phyloP scores from a whole-genome alignment of 78 protist species.

The Emiliania huxleyi region DNA sequence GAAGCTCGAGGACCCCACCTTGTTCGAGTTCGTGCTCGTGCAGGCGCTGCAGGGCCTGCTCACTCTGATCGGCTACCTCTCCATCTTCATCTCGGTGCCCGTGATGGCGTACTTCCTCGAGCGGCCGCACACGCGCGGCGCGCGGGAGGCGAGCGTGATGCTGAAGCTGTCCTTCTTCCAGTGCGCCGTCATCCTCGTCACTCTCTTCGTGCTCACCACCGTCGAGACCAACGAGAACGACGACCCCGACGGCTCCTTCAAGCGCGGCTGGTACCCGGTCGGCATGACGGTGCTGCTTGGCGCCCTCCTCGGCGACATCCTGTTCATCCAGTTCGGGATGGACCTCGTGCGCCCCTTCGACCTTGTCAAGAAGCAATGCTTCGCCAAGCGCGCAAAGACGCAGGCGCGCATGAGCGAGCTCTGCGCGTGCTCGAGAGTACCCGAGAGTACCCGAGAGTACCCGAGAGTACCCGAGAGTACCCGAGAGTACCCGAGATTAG shows the following conservation, averaged over 20 bases:
- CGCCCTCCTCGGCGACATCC: neutral
- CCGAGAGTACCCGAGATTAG: no score
- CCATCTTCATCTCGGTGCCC: neutral
- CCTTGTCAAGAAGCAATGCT: neutral
- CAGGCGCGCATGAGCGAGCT: neutral
- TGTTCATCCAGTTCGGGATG: neutral
- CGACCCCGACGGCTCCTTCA: neutral
- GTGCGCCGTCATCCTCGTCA: neutral
- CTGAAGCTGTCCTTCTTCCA: neutral
- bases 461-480: no score
- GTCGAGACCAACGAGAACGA: neutral
- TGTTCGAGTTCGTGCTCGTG: neutral
- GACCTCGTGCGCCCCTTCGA: neutral
- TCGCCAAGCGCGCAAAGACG: neutral
- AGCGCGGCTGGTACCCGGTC: neutral
- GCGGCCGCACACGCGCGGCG: neutral
- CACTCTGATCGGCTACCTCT: neutral
- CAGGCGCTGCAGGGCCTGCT: neutral
- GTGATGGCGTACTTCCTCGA: neutral
- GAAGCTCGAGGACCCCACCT: neutral
- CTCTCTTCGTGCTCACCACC: neutral
- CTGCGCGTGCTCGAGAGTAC: no score
- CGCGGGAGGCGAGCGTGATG: neutral
- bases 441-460: no score
- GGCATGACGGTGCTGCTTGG: neutral